These are phyloP conservation scores for Pseudoperonospora humuli DNA, from an alignment of 352 stramenopile genomes.

Conservation along the genomic window DNA sequence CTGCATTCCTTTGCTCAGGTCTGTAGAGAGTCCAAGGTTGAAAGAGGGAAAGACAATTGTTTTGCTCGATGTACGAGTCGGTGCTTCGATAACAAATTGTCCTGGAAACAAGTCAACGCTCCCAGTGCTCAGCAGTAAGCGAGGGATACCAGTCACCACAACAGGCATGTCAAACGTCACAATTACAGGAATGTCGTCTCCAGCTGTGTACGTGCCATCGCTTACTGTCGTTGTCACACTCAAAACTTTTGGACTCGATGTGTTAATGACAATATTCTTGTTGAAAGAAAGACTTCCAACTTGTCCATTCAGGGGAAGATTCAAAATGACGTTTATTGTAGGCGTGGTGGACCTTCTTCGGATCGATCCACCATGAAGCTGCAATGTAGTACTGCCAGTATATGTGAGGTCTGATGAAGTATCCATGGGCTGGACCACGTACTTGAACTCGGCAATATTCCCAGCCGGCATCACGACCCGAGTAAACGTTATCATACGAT, in stretches of 20 bases:
- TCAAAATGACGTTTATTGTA: constrained; percentile 40
- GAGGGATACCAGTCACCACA: constrained; percentile 40
- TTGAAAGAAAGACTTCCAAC: constrained; percentile 54
- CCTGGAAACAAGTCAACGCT: constrained; percentile 52
- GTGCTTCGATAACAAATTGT: constrained; percentile 35
- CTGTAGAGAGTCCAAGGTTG: constrained; percentile 39
- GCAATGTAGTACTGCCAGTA: constrained; percentile 30
- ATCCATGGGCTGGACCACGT: constrained; percentile 65
- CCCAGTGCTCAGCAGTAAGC: constrained; percentile 39
- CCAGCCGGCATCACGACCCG: constrained; percentile 31
- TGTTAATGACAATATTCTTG: constrained; percentile 73
- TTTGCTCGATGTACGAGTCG: constrained; percentile 12
- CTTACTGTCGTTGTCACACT: constrained; percentile 25
- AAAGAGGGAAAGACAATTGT: constrained; percentile 47
- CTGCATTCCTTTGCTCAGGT: constrained; percentile 33
- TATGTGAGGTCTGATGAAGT: constrained; percentile 65
- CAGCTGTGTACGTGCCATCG: constrained; percentile 50
- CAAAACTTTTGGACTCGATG: constrained; percentile 37
- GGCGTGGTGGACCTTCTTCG: constrained; percentile 43
- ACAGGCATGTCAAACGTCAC: constrained; percentile 54
- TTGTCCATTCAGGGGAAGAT: constrained; percentile 43
- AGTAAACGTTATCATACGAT: constrained; percentile 50
- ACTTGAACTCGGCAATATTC: constrained; percentile 55
- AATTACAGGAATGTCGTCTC: constrained; percentile 46
- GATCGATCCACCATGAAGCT: constrained; percentile 52